Evolutionary conservation across 164 flowering plant species (phyloP).

Genomic region (Sextonia rubra): DNA sequence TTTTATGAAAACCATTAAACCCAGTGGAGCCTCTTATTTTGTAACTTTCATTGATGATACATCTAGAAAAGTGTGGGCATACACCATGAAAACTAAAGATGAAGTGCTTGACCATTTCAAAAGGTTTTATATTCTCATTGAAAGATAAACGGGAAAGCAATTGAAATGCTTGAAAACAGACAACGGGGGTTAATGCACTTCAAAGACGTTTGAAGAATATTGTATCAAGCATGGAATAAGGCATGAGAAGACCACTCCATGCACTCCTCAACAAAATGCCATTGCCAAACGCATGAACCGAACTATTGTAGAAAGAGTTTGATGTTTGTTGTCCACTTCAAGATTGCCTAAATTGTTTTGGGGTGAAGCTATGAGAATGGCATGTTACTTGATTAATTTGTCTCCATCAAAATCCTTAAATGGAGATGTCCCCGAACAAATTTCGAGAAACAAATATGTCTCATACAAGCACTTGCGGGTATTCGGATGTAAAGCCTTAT

Average conservation of each 20-base stretch:
- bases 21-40: neutral
- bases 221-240: neutral
- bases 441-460: neutral
- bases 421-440: neutral
- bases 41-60: neutral
- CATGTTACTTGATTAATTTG: neutral
- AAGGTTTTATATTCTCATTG: neutral
- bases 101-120: neutral
- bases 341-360: neutral
- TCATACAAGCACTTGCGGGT: neutral
- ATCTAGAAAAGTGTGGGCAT: neutral
- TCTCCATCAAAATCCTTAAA: neutral
- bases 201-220: neutral
- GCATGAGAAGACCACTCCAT: neutral
- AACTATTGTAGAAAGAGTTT: neutral
- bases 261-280: neutral
- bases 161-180: neutral
- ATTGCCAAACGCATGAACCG: neutral
- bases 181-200: neutral
- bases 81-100: neutral
- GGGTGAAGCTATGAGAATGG: neutral
- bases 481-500: neutral
- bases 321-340: neutral
- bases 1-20: neutral
- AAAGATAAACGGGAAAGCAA: neutral